These are phyloP conservation scores for Metarhizium album DNA, from an alignment of 2,329 filamentous ascomycete genomes.

Conservation along the genomic window DNA sequence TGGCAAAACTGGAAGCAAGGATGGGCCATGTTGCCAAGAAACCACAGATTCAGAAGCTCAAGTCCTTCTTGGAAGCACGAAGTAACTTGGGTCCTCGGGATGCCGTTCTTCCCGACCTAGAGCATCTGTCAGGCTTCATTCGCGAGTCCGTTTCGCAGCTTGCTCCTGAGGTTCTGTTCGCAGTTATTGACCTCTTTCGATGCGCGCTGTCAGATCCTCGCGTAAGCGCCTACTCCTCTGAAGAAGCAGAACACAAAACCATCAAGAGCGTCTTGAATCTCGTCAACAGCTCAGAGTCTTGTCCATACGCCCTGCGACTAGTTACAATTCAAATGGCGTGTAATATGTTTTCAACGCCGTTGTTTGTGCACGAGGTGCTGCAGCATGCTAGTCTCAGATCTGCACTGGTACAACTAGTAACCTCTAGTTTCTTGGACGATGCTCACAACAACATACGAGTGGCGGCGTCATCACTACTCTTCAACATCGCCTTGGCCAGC, in stretches of 20 bases:
- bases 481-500: slow-evolving; percentile 67
- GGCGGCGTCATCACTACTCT: slow-evolving; percentile 71
- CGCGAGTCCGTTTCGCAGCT: slow-evolving; percentile 43
- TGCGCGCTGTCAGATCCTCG: slow-evolving; percentile 67
- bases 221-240: slow-evolving; percentile 71
- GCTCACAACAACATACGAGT: slow-evolving; percentile 65
- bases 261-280: slow-evolving; percentile 49
- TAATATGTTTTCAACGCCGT: slow-evolving; percentile 68
- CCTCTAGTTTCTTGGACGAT: slow-evolving; percentile 68
- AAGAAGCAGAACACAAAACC: slow-evolving; percentile 57
- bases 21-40: slow-evolving; percentile 54
- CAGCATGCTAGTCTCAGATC: slow-evolving; percentile 38
- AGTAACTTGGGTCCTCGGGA: slow-evolving; percentile 48
- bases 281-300: slow-evolving; percentile 44
- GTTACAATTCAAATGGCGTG: slow-evolving; percentile 75
- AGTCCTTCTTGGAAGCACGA: slow-evolving; percentile 59
- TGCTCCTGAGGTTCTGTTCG: slow-evolving; percentile 58
- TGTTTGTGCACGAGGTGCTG: slow-evolving; percentile 58
- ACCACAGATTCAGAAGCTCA: slow-evolving; percentile 51
- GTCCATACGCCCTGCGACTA: slow-evolving; percentile 73
- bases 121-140: slow-evolving; percentile 52
- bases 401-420: slow-evolving; percentile 58
- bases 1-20: slow-evolving; percentile 72
- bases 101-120: slow-evolving; percentile 60
- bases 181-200: slow-evolving; percentile 76